Evolutionary conservation across 2,329 filamentous ascomycete species (phyloP), one percentile per base, ranked within the genome.

Genomic region (Calonectria pseudoturangicola): DNA sequence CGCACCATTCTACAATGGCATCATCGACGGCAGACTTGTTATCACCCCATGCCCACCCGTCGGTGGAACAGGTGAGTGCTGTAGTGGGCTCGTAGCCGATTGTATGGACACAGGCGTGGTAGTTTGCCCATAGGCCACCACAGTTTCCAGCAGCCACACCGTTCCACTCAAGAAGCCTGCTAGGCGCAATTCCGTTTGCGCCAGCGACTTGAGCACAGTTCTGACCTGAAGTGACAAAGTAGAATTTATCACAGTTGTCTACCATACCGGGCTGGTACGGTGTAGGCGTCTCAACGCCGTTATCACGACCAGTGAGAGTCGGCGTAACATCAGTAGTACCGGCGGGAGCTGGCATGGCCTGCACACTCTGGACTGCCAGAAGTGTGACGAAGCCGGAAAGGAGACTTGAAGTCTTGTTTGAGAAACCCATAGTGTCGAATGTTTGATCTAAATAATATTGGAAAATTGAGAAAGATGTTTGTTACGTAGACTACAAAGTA

Each of bases 1-100:
- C 66, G 16, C 75, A 76, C 75, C 75, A 76, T 0, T 71, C 0
- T 1, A 18, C 0, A 18, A 70, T 68, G 27, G 66, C 64, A 18
- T 36, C n/a, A 0, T 43, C 30, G 1, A 45, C 75, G 15, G n/a
- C 68, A 5, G 27, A 21, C 27, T 72, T 66, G 70, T 77, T 72
- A 18, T 56, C 54, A 10, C 73, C 75, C 73, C 71, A 77, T 12
- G 51, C 5, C 2, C 39, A 2, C 1, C 2, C 6, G 2, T 4
- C 2, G 0, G 4, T 21, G 1, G 33, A 73, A 2, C 75, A 76
- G 2, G 39, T 45, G 12, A 68, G 64, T 4, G 1, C 47, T 1
- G 36, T 62, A 0, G 74, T 43, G 16, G 73, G 67, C 10, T 50
- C 18, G 28, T 56, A 56, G 9, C n/a, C 51, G 28, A 56, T 33